A percentile compares a stretch with the other conserved stretches of the same genome.
Evolutionary conservation across 441 rosid genomes (phyloP).

Genomic region (Adansonia madagascariensis): DNA sequence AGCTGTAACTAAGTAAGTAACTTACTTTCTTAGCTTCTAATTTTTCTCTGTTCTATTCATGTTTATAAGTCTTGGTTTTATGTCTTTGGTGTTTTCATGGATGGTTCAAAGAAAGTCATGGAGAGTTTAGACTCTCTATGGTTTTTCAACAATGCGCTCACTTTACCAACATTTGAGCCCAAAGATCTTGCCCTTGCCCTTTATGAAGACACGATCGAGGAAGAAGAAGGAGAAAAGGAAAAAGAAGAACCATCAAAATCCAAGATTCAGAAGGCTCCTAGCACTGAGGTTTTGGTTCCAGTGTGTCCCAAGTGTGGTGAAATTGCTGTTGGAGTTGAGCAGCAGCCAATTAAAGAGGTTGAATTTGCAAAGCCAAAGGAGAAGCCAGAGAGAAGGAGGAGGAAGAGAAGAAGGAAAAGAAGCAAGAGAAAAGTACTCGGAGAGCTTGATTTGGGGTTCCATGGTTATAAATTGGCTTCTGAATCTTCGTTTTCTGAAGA

Average conservation of each 20-base stretch:
- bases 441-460: constrained; percentile 39
- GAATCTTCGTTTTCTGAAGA: constrained; percentile 17
- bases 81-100: constrained; percentile 36
- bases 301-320: constrained; percentile 33
- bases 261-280: neutral
- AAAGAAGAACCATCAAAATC: constrained; percentile 26
- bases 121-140: constrained; percentile 54
- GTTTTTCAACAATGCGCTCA: constrained; percentile 48
- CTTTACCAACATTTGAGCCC: constrained; percentile 14
- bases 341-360: neutral
- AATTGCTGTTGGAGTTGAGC: constrained; percentile 19
- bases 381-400: constrained; percentile 23
- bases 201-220: neutral
- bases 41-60: neutral
- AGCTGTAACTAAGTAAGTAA: neutral
- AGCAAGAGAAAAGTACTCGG: constrained; percentile 39
- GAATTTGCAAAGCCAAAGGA: constrained; percentile 3
- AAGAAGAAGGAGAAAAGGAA: constrained; percentile 11
- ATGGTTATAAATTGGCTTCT: constrained; percentile 17
- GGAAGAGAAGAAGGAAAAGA: constrained; percentile 28
- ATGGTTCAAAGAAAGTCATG: constrained; percentile 26
- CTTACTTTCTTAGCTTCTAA: neutral
- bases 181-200: neutral
- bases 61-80: neutral
- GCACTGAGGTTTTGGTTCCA: neutral